These are phyloP conservation scores for Aspergillus piperis DNA, from an alignment of 2,329 filamentous ascomycete species.

Conservation along the genomic window DNA sequence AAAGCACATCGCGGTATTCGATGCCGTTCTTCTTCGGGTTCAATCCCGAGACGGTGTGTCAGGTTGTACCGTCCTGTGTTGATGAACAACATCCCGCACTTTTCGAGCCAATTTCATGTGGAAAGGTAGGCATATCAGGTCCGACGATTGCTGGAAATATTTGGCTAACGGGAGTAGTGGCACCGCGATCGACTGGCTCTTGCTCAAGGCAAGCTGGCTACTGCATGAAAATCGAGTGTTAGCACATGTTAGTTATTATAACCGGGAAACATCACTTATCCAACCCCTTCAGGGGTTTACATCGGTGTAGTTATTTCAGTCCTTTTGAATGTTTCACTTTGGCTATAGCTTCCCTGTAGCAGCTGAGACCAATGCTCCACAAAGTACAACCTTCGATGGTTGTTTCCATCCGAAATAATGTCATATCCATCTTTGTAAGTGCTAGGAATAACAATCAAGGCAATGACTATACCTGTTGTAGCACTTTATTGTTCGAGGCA, in stretches of 20 bases:
- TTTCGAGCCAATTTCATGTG: slow-evolving; percentile 56
- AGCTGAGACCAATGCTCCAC: no score
- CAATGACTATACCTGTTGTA: no score
- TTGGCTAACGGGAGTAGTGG: slow-evolving; percentile 19
- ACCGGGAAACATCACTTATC: no score
- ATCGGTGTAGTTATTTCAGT: no score
- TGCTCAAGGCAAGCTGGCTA: slow-evolving; percentile 1
- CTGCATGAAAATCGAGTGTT: neutral
- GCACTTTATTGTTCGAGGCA: no score
- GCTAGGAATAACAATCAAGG: no score
- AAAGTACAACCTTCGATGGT: no score
- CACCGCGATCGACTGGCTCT: slow-evolving; percentile 25
- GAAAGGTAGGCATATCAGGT: slow-evolving; percentile 33
- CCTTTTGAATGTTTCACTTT: no score
- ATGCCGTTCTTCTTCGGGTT: slow-evolving; percentile 62
- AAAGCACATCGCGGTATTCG: slow-evolving; percentile 47
- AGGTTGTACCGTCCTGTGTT: slow-evolving; percentile 51
- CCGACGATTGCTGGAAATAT: accelerated
- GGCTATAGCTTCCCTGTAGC: no score
- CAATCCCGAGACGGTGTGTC: slow-evolving; percentile 49
- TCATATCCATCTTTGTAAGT: no score
- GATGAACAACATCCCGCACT: slow-evolving; percentile 50
- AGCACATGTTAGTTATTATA: neutral
- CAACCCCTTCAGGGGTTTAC: no score
- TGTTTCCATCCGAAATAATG: accelerated